These are phyloP conservation scores for Mycena chlorophos DNA, from an alignment of 768 basidiomycete species.

Conservation along the genomic window DNA sequence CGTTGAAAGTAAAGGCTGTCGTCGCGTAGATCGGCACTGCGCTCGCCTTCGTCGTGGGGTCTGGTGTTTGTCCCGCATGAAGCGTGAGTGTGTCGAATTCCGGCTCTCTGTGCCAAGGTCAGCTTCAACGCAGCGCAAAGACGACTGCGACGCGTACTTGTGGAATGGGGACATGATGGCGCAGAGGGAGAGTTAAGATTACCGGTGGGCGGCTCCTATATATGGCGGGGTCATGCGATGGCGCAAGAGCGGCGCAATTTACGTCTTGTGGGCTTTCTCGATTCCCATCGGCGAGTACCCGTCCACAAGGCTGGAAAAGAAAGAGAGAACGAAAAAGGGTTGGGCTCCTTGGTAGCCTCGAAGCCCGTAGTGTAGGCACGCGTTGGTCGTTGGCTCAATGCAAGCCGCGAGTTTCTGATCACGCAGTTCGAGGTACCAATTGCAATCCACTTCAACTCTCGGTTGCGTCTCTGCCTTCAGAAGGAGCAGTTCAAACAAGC, in stretches of 20 bases:
- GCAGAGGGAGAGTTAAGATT: not conserved
- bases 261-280: not conserved
- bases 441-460: too few species aligned
- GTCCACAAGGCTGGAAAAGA: too few species aligned
- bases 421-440: too few species aligned
- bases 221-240: slow-evolving; percentile 5
- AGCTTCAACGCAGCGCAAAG: slow-evolving; percentile 18
- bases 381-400: too few species aligned
- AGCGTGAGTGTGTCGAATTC: slow-evolving; percentile 82
- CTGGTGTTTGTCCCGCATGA: slow-evolving; percentile 70
- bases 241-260: slow-evolving; percentile 2
- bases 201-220: slow-evolving; percentile 1
- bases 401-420: too few species aligned
- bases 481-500: too few species aligned
- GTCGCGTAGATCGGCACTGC: slow-evolving; percentile 79
- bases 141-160: slow-evolving; percentile 14
- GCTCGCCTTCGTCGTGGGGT: slow-evolving; percentile 66
- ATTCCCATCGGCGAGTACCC: not conserved
- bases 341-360: too few species aligned
- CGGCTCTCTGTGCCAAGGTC: slow-evolving; percentile 43
- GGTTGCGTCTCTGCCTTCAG: too few species aligned
- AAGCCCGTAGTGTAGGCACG: too few species aligned
- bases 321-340: too few species aligned
- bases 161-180: slow-evolving; percentile 19
- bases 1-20: slow-evolving; percentile 72